Evolutionary conservation across 208 protist species (phyloP).

Genomic region (Leishmania braziliensis): DNA sequence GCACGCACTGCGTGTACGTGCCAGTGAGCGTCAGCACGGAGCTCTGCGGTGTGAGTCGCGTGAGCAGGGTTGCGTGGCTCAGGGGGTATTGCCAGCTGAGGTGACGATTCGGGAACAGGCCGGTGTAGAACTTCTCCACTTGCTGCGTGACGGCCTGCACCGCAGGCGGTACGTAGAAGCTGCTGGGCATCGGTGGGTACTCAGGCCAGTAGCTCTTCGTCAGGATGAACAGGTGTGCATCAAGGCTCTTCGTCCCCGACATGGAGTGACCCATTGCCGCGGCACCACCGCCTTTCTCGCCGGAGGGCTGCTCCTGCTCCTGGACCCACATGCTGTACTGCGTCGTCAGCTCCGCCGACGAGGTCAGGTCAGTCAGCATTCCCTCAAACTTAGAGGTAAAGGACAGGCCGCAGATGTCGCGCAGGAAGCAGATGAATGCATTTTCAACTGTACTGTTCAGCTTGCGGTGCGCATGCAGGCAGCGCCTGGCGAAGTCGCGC

Average conservation of each 20-base stretch:
- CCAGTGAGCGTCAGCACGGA: conserved; percentile 75
- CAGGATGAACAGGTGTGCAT: conserved; percentile 80
- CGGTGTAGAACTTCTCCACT: conserved; percentile 87
- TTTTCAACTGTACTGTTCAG: conserved; percentile 87
- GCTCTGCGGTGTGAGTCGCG: conserved; percentile 30
- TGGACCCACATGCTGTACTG: conserved; percentile 47
- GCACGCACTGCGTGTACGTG: conserved; percentile 90
- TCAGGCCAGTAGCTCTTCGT: conserved; percentile 92
- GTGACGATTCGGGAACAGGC: conserved; percentile 68
- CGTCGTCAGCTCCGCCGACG: conserved; percentile 41
- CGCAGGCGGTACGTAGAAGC: conserved; percentile 44
- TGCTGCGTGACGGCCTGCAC: conserved; percentile 47
- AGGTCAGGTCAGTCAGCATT: conserved; percentile 85
- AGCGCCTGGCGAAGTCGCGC: conserved; percentile 92
- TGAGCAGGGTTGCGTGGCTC: conserved; percentile 68
- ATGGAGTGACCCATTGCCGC: not conserved
- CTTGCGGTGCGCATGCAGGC: conserved; percentile 84
- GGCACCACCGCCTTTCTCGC: conserved; percentile 4
- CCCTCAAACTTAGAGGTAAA: conserved; percentile 97
- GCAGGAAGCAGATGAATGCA: conserved; percentile 92
- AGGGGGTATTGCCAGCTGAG: conserved; percentile 92
- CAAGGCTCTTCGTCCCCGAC: conserved; percentile 47
- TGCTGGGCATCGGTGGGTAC: conserved; percentile 36
- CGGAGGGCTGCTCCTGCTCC: conserved; percentile 3
- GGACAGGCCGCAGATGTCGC: conserved; percentile 91